Conservation (phyloP, 2,329 filamentous ascomycete genomes). For the Fusarium nanum region DNA sequence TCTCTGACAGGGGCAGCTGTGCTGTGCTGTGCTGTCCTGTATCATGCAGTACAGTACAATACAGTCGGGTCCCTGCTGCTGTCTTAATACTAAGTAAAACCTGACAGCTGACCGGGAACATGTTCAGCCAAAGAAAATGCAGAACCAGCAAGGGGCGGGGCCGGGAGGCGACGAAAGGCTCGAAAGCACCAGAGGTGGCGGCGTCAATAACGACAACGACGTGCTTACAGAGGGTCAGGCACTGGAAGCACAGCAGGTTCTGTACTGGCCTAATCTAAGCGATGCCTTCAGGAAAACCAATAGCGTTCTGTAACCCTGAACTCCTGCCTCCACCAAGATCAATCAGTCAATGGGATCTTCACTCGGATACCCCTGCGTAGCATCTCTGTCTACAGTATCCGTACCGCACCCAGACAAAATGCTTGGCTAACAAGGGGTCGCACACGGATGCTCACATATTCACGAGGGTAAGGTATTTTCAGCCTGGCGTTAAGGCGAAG, state of each 20-base stretch:
- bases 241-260: neutral
- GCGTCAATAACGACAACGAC: constrained; percentile 29
- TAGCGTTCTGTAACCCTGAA: neutral
- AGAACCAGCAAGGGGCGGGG: constrained; percentile 23
- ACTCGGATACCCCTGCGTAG: constrained; percentile 7
- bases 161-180: constrained; percentile 10
- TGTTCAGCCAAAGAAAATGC: constrained; percentile 14
- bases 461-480: constrained; percentile 17
- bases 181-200: constrained; percentile 25
- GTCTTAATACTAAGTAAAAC: neutral
- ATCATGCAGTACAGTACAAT: constrained; percentile 1
- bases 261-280: neutral
- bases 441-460: constrained; percentile 5
- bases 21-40: neutral
- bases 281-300: constrained; percentile 16
- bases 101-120: constrained; percentile 13
- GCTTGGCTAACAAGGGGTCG: constrained; percentile 24
- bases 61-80: neutral
- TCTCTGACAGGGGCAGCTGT: neutral
- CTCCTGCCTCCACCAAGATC: constrained; percentile 12
- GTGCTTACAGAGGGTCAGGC: constrained; percentile 22
- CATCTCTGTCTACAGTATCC: constrained; percentile 23
- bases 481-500: constrained; percentile 28
- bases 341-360: constrained; percentile 37
- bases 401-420: constrained; percentile 11